Evolutionary conservation across 1,284 basidiomycete genomes (phyloP).

Genomic region (Uromyces viciae-fabae): DNA sequence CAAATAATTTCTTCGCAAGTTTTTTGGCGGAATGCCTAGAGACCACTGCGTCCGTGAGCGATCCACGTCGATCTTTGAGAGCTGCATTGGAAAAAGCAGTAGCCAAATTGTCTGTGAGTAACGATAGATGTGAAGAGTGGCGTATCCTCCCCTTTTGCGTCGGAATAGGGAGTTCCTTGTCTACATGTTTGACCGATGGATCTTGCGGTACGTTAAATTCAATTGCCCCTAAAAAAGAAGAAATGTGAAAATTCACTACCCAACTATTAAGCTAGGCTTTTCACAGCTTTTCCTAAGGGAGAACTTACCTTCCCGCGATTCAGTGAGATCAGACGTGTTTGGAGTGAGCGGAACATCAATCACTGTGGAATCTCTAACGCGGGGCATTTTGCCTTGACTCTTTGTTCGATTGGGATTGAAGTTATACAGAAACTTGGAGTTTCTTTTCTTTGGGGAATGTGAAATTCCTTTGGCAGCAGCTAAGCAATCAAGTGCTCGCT

Average conservation of each 20-base stretch:
- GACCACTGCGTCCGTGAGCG: neutral
- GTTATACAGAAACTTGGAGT: slow-evolving; percentile 15
- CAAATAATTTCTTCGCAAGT: slow-evolving; percentile 71
- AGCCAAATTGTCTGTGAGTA: slow-evolving; percentile 42
- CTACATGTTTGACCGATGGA: neutral
- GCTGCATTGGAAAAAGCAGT: slow-evolving; percentile 51
- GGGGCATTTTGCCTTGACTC: neutral
- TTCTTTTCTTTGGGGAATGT: slow-evolving; percentile 30
- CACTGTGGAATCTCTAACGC: neutral
- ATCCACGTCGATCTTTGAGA: slow-evolving; percentile 48
- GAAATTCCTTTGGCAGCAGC: slow-evolving; percentile 42
- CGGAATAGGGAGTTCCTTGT: slow-evolving; percentile 27
- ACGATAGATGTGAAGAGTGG: neutral
- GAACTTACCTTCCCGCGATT: neutral
- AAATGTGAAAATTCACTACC: neutral
- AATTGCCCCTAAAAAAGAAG: slow-evolving; percentile 1
- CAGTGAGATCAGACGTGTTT: neutral
- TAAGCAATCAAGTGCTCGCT: slow-evolving; percentile 47
- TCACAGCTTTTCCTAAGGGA: neutral
- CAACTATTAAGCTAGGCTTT: too few relatives aligned
- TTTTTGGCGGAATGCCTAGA: slow-evolving; percentile 67
- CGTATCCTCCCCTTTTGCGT: slow-evolving; percentile 45
- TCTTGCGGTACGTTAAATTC: neutral
- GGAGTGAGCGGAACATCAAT: slow-evolving; percentile 28
- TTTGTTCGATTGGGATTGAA: neutral